phyloP scores from a whole-genome alignment of 208 protist species.

The Crithidia fasciculata region DNA sequence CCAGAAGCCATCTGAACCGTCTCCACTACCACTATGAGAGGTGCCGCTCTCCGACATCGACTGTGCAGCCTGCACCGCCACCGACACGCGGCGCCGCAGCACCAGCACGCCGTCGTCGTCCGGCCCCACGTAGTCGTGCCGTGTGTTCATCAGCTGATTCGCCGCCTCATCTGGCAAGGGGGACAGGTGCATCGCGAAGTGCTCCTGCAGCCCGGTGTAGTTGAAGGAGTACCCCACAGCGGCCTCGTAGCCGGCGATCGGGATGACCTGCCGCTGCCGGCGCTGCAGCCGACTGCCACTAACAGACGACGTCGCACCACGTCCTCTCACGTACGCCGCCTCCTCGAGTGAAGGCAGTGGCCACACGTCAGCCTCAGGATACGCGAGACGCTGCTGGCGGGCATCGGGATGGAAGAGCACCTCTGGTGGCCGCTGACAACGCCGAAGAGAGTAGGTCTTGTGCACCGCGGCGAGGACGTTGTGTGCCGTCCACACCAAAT shows the following conservation, averaged over 20 bases:
- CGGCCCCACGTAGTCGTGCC: conserved; percentile 21
- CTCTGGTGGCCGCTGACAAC: conserved; percentile 72
- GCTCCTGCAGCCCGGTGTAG: conserved; percentile 50
- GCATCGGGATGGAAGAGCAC: conserved; percentile 65
- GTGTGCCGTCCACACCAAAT: conserved; percentile 69
- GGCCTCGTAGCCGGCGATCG: conserved; percentile 58
- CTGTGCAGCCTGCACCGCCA: conserved; percentile 6
- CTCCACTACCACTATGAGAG: background rate
- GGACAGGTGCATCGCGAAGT: conserved; percentile 60
- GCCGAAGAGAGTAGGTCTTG: conserved; percentile 82
- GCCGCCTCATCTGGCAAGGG: conserved; percentile 34
- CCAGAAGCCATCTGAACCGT: conserved; percentile 4
- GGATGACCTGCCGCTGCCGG: conserved; percentile 48
- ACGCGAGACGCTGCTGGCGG: conserved; percentile 25
- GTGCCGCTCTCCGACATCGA: background rate
- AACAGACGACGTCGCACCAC: background rate
- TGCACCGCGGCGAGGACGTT: conserved; percentile 64
- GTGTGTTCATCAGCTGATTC: conserved; percentile 56
- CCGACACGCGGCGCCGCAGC: conserved; percentile 14
- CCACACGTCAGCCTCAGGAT: conserved; percentile 29
- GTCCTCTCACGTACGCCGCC: conserved; percentile 19
- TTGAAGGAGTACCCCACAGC: conserved; percentile 76
- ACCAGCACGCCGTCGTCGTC: conserved; percentile 21
- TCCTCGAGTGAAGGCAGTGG: conserved; percentile 43
- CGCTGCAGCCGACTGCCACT: conserved; percentile 5